phyloP scores from a whole-genome alignment of 1,284 basidiomycete genomes.

The Coniferiporia sulphurascens region DNA sequence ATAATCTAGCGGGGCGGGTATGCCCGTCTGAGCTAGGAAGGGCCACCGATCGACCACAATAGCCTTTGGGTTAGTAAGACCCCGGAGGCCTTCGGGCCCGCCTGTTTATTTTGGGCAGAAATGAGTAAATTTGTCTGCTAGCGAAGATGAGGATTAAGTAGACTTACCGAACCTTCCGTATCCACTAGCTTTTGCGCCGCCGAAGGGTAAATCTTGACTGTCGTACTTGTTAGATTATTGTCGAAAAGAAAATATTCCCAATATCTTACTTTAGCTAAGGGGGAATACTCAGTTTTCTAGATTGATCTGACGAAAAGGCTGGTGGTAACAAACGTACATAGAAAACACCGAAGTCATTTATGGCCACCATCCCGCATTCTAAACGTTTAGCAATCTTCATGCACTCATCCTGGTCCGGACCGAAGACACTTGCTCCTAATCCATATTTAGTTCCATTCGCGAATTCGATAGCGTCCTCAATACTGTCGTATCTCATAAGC shows the following conservation, averaged over 20 bases:
- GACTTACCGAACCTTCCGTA: conserved; percentile 82
- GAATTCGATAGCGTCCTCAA: conserved; percentile 80
- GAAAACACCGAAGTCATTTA: conserved; percentile 93
- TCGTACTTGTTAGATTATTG: conserved; percentile 15
- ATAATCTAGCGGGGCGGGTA: conserved; percentile 86
- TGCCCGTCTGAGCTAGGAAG: conserved; percentile 74
- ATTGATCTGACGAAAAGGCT: neutral
- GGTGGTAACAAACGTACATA: conserved; percentile 54
- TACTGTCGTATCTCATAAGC: conserved; percentile 74
- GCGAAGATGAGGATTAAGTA: neutral
- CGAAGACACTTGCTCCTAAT: conserved; percentile 95
- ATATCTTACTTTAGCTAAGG: conserved; percentile 54
- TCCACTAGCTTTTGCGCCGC: conserved; percentile 84
- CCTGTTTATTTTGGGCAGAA: conserved; percentile 38
- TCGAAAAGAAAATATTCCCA: conserved; percentile 6
- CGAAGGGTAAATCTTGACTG: conserved; percentile 93
- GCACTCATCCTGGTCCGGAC: conserved; percentile 72
- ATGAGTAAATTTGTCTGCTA: conserved; percentile 16
- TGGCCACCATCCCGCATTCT: conserved; percentile 93
- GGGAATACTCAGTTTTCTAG: neutral
- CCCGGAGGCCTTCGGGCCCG: conserved; percentile 87
- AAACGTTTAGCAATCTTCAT: conserved; percentile 72
- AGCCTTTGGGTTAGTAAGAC: conserved; percentile 83
- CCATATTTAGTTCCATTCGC: conserved; percentile 87
- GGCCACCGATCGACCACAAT: conserved; percentile 86